Evolutionary conservation across 1,284 basidiomycete genomes (phyloP).

Genomic region (Tilletia walkeri): DNA sequence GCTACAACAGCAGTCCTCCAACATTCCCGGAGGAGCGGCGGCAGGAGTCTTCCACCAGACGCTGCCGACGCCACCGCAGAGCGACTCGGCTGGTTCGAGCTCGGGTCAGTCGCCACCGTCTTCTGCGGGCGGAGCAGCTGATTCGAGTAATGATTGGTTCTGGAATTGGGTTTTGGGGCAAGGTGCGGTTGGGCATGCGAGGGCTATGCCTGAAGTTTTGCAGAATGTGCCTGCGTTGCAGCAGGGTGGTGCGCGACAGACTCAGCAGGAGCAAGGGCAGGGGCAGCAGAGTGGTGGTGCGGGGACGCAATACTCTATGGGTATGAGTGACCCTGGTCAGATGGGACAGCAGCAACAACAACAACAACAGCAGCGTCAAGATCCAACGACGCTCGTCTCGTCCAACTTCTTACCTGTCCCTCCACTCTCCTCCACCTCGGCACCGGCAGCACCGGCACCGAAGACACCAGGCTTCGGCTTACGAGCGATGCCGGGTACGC

Average conservation of each 20-base stretch:
- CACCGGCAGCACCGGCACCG: not conserved
- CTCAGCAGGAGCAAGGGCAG: too few relatives aligned
- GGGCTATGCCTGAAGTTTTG: not conserved
- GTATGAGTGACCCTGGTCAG: too few relatives aligned
- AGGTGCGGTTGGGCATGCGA: not conserved
- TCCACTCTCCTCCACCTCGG: not conserved
- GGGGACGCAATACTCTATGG: too few relatives aligned
- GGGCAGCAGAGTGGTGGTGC: not conserved
- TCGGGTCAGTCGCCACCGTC: slow-evolving; percentile 7
- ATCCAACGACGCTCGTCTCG: too few relatives aligned
- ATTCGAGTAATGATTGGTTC: slow-evolving; percentile 1
- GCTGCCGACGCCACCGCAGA: slow-evolving; percentile 4
- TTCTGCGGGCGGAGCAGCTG: not conserved
- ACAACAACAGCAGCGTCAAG: too few relatives aligned
- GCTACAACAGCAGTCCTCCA: not conserved
- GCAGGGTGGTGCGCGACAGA: too few relatives aligned
- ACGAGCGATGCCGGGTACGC: not conserved
- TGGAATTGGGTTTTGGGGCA: slow-evolving; percentile 13
- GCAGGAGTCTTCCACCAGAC: not conserved
- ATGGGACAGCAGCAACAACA: too few relatives aligned
- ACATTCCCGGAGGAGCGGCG: too few relatives aligned
- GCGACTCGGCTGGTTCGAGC: slow-evolving; percentile 5
- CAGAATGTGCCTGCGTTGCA: not conserved
- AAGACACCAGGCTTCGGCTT: not conserved
- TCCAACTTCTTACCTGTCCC: not conserved